Conservation (phyloP, 306 rosid species). For the Acacia confusa region DNA sequence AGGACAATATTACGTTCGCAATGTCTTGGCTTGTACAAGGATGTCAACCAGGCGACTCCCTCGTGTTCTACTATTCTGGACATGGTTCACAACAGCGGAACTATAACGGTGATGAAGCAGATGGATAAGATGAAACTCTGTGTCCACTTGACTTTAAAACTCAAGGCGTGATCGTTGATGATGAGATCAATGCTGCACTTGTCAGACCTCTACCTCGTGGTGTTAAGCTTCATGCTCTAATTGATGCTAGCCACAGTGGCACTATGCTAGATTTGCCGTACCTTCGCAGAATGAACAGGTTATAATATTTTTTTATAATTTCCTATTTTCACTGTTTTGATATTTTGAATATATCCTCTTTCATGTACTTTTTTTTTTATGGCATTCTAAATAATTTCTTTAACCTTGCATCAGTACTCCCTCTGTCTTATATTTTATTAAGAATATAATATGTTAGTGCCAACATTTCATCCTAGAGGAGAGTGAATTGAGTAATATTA, state of each 20-base stretch:
- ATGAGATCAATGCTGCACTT: slow-evolving; percentile 79
- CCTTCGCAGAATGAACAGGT: slow-evolving; percentile 98
- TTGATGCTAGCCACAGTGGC: slow-evolving; percentile 98
- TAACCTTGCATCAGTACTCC: background rate
- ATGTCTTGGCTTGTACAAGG: slow-evolving; percentile 96
- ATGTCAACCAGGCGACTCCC: slow-evolving; percentile 91
- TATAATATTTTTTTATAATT: slow-evolving; percentile 23
- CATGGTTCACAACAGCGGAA: slow-evolving; percentile 94
- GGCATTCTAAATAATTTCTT: background rate
- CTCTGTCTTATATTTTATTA: background rate
- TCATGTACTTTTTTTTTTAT: background rate
- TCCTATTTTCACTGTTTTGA: slow-evolving; percentile 19
- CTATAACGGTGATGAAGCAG: slow-evolving; percentile 88
- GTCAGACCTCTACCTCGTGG: slow-evolving; percentile 87
- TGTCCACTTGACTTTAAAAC: slow-evolving; percentile 96
- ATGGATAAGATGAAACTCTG: slow-evolving; percentile 92
- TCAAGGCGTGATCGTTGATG: slow-evolving; percentile 99
- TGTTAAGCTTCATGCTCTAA: slow-evolving; percentile 87
- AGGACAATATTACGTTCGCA: slow-evolving; percentile 84
- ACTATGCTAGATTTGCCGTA: slow-evolving; percentile 93
- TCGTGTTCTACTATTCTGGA: slow-evolving; percentile 96
- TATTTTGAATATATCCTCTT: background rate
- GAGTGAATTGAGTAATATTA: too few species aligned
- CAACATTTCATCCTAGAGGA: too few species aligned
- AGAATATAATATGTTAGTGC: too few species aligned